A percentile compares a stretch with the other conserved stretches of the same genome.
Evolutionary conservation across 2,329 filamentous ascomycete species (phyloP).

Genomic region (Exophiala calicioides): DNA sequence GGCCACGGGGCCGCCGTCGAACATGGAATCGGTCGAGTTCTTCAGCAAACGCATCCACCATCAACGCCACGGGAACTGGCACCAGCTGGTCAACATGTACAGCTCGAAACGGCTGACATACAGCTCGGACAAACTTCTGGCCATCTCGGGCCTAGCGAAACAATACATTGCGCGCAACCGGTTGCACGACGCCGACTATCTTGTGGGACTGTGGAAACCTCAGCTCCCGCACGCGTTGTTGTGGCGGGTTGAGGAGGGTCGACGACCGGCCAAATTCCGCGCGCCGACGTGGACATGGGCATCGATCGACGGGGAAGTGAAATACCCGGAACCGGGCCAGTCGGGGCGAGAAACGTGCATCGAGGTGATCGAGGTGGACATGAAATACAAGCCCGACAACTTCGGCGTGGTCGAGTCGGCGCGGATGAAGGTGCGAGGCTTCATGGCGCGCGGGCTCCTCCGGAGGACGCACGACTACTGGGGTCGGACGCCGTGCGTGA

Average conservation of each 20-base stretch:
- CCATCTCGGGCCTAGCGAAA: slow-evolving; percentile 28
- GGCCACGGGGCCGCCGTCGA: slow-evolving; percentile 24
- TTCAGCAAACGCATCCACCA: slow-evolving; percentile 32
- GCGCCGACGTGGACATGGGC: slow-evolving; percentile 33
- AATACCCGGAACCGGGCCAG: slow-evolving; percentile 26
- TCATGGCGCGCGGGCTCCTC: slow-evolving; percentile 30
- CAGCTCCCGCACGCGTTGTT: slow-evolving; percentile 29
- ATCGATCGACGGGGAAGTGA: slow-evolving; percentile 31
- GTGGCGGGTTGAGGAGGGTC: slow-evolving; percentile 28
- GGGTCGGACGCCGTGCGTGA: slow-evolving; percentile 28
- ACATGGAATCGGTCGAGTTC: slow-evolving; percentile 21
- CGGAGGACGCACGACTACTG: slow-evolving; percentile 31
- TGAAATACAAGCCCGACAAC: slow-evolving; percentile 27
- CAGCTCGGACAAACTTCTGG: slow-evolving; percentile 31
- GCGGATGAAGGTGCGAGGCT: slow-evolving; percentile 29
- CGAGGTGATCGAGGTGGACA: slow-evolving; percentile 28
- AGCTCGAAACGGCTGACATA: slow-evolving; percentile 28
- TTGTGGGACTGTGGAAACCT: slow-evolving; percentile 30
- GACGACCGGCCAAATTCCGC: slow-evolving; percentile 26
- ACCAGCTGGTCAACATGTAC: slow-evolving; percentile 32
- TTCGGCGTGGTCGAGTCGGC: slow-evolving; percentile 27
- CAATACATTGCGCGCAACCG: slow-evolving; percentile 31
- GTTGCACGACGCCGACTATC: slow-evolving; percentile 27
- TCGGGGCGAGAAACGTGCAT: slow-evolving; percentile 28
- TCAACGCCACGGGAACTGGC: slow-evolving; percentile 31